These are phyloP conservation scores for Chrysochromulina tobinii DNA, from an alignment of 78 protist genomes.

Conservation along the genomic window DNA sequence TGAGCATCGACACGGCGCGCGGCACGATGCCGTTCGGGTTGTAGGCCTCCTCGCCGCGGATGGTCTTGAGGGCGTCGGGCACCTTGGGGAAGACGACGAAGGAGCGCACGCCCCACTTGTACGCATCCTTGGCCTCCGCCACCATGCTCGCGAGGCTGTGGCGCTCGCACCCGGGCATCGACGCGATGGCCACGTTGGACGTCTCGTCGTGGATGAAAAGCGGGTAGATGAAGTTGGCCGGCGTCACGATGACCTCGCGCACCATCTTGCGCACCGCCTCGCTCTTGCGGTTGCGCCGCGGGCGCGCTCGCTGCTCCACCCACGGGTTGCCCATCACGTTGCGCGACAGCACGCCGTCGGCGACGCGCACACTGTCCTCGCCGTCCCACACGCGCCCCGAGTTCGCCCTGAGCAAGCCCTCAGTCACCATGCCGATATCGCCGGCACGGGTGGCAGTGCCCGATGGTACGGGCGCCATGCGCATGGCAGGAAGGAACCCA, in stretches of 20 bases:
- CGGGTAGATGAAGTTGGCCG: slow-evolving; percentile 35
- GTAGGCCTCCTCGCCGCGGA: slow-evolving; percentile 42
- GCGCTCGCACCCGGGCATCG: slow-evolving; percentile 49
- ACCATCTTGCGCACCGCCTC: slow-evolving; percentile 22
- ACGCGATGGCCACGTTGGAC: neutral
- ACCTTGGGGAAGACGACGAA: slow-evolving; percentile 40
- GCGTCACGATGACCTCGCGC: neutral
- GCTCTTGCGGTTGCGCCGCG: slow-evolving; percentile 33
- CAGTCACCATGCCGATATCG: too few species aligned
- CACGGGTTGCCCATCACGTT: neutral
- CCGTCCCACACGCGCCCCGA: too few species aligned
- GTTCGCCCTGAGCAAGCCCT: too few species aligned
- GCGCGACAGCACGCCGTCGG: neutral
- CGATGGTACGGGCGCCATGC: too few species aligned
- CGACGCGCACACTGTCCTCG: too few species aligned
- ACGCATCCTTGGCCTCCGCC: slow-evolving; percentile 34
- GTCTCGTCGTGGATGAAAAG: slow-evolving; percentile 38
- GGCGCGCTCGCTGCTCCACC: slow-evolving; percentile 33
- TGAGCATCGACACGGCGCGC: slow-evolving; percentile 8
- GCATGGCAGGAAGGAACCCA: too few species aligned
- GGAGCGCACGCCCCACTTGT: slow-evolving; percentile 10
- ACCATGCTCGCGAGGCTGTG: slow-evolving; percentile 31
- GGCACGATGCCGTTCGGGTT: slow-evolving; percentile 16
- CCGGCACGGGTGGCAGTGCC: too few species aligned
- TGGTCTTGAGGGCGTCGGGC: slow-evolving; percentile 28